Base-by-base conservation (phyloP, 306 rosid species). In the Herpetospermum pedunculosum region DNA sequence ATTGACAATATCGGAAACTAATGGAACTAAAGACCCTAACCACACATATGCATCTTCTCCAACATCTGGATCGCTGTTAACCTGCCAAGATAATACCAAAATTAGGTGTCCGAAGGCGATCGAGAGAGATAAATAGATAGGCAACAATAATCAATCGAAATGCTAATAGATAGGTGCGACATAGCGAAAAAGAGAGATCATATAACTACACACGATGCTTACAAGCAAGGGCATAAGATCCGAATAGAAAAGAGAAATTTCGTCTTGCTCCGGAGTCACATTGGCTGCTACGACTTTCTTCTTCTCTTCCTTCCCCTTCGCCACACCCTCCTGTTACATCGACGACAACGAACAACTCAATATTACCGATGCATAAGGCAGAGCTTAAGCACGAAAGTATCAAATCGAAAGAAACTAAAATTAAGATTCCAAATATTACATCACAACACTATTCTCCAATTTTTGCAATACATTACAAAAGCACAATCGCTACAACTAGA, bases 31-130 rank as follows among this genome's bases (percentile, higher is more conserved):
- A 26, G 96, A 89, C 50, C 87, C 97, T 78, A 94, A 25, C 99
- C 99, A 94, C 54, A 90, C 96, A 77, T 86, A 94, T 65, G 92
- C 91, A 77, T 94, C 96, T 87, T 94, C 99, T 74, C 96, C 97
- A 54, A 89, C 91, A 75, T 69, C 79, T 62, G 85, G 87, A 26
- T 89, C 90, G 57, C 83, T 57, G 47, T 72, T 78, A 77, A 91
- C 85, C 99, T 94, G 82, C 76, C 35, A 78, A 15, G 32, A 65
- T 52, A 29, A 53, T 67, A 2, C 40, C 40, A 44, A 70, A 43
- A 26, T 70, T 46, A 29, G 55, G 43, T 3, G 9, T 8, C 35
- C 73, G 3, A 15, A 67, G 4, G 52, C 6, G 19, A 43, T 14
- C 13, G 26, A 69, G 11, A 25, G 37, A 23, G n/a, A n/a, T n/a